Conservation (phyloP, 1,284 basidiomycete species). For the Mycosarcoma mackinlayi region DNA sequence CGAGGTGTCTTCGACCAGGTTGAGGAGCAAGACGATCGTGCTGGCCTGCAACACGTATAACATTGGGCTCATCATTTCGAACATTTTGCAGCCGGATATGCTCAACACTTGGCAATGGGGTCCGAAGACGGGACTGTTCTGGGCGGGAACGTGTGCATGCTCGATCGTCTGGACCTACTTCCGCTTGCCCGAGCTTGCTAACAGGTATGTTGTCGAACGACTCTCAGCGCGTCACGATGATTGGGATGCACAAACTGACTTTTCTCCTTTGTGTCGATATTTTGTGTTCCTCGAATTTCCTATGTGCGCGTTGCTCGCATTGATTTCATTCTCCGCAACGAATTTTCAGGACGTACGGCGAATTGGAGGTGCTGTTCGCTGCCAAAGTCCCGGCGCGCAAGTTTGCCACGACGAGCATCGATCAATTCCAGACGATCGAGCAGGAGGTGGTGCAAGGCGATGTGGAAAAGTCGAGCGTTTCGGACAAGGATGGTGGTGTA, state of each 20-base stretch:
- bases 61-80: constrained; percentile 64
- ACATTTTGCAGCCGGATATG: constrained; percentile 70
- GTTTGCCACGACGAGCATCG: constrained; percentile 66
- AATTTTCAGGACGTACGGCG: constrained; percentile 68
- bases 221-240: not conserved
- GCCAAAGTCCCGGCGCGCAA: constrained; percentile 66
- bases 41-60: constrained; percentile 71
- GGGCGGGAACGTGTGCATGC: constrained; percentile 68
- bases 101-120: constrained; percentile 70
- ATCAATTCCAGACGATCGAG: constrained; percentile 50
- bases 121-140: constrained; percentile 69
- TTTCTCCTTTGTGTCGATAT: not conserved
- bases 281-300: not conserved
- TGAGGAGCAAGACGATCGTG: constrained; percentile 72
- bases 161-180: constrained; percentile 68
- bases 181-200: constrained; percentile 69
- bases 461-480: constrained; percentile 29
- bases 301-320: not conserved
- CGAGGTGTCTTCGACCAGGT: constrained; percentile 71
- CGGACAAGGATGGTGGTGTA: constrained; percentile 9
- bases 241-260: constrained; percentile 5
- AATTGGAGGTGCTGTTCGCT: constrained; percentile 70
- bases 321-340: constrained; percentile 1
- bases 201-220: constrained; percentile 17
- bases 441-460: constrained; percentile 14